Conservation (phyloP, 495 filamentous ascomycete species). For the Sordaria brevicollis region DNA sequence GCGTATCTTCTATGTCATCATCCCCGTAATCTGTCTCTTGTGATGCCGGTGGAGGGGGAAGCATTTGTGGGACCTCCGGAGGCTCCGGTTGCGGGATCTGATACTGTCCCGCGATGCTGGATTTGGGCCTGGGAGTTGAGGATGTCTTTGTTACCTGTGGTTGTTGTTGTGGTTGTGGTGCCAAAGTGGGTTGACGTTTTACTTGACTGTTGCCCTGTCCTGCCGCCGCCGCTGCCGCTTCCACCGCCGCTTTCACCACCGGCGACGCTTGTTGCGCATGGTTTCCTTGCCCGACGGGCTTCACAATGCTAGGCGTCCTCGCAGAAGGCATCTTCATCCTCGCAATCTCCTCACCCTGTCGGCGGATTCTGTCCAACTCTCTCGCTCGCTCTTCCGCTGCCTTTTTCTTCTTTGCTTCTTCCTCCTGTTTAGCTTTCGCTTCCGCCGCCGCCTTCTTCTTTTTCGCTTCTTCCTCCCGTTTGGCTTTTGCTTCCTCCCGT, state of each 20-base stretch:
- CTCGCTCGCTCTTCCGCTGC: not conserved
- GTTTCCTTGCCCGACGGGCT: not conserved
- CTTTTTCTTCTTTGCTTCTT: not conserved
- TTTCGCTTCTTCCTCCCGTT: not conserved
- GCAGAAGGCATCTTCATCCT: not conserved
- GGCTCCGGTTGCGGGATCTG: not conserved
- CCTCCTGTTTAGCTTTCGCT: not conserved
- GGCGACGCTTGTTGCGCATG: not conserved
- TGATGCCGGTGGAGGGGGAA: constrained; percentile 11
- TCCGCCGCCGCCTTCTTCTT: constrained; percentile 1
- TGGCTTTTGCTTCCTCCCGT: not conserved
- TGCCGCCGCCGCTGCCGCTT: no score
- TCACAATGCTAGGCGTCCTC: not conserved
- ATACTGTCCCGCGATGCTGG: not conserved
- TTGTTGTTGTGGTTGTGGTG: no score
- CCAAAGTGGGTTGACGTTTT: not conserved
- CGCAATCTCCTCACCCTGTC: not conserved
- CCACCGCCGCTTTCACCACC: no score
- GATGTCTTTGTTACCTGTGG: not conserved
- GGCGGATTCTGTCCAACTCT: not conserved
- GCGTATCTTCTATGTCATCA: no score
- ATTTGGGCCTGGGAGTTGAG: not conserved
- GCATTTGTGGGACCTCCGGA: not conserved
- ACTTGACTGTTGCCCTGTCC: not conserved
- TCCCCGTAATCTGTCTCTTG: constrained; percentile 36